Evolutionary conservation across 495 filamentous ascomycete species (phyloP).

Genomic region (Physcia stellaris): DNA sequence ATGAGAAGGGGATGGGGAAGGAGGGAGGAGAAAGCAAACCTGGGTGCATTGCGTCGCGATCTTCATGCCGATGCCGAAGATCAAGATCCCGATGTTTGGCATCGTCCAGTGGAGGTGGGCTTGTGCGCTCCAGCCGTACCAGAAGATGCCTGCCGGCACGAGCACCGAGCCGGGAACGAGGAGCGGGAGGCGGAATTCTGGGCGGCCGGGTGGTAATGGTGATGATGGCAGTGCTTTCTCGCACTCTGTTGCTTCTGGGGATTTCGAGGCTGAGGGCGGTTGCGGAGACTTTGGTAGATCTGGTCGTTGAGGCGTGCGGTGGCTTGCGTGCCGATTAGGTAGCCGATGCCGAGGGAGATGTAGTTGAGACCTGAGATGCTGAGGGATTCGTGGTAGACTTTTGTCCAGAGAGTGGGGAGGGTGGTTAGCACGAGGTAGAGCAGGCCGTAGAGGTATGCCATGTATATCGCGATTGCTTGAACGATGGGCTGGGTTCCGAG

Average conservation of each 20-base stretch:
- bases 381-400: conserved; percentile 58
- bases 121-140: conserved; percentile 58
- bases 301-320: conserved; percentile 40
- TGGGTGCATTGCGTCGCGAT: conserved; percentile 55
- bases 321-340: conserved; percentile 37
- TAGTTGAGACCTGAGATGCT: conserved; percentile 66
- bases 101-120: conserved; percentile 56
- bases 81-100: conserved; percentile 46
- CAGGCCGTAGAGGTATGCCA: conserved; percentile 61
- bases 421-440: conserved; percentile 80
- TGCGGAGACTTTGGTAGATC: conserved; percentile 50
- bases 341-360: conserved; percentile 65
- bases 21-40: too few relatives aligned
- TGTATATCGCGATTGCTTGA: conserved; percentile 44
- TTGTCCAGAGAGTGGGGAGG: conserved; percentile 62
- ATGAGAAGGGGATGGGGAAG: too few relatives aligned
- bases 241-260: too few relatives aligned
- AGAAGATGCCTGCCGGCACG: conserved; percentile 43
- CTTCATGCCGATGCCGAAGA: conserved; percentile 66
- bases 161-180: conserved; percentile 27
- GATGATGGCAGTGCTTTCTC: conserved; percentile 12
- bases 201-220: conserved; percentile 27
- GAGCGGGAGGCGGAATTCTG: conserved; percentile 37
- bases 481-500: conserved; percentile 47
- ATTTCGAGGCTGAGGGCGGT: too few relatives aligned